phyloP scores from a whole-genome alignment of 139 green algal genomes.

The Chlorella sp. region DNA sequence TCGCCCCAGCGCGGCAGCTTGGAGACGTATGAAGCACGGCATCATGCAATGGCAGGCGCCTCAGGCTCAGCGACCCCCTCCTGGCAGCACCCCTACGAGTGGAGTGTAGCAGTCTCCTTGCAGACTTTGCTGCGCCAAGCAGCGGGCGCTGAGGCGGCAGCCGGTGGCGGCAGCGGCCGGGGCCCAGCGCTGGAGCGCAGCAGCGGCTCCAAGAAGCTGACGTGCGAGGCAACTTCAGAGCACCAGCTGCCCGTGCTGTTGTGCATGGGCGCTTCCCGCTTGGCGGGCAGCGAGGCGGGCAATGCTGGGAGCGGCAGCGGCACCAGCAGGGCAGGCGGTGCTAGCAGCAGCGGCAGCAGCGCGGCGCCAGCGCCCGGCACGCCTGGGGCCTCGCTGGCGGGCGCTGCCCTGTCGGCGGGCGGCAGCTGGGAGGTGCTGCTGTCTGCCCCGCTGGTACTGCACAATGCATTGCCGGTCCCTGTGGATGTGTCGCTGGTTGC shows the following conservation, averaged over 20 bases:
- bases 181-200: not conserved
- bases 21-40: too few relatives aligned
- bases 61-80: not conserved
- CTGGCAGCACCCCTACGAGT: slow-evolving; percentile 29
- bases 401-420: not conserved
- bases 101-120: slow-evolving; percentile 47
- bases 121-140: slow-evolving; percentile 47
- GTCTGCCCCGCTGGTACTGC: slow-evolving; percentile 56
- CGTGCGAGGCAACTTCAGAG: not conserved
- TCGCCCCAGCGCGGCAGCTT: not conserved
- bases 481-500: slow-evolving; percentile 40
- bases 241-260: not conserved
- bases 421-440: slow-evolving; percentile 60
- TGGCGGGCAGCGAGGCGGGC: not conserved
- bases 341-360: not conserved
- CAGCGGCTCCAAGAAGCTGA: not conserved
- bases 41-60: not conserved
- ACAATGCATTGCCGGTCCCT: slow-evolving; percentile 70
- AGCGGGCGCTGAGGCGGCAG: not conserved
- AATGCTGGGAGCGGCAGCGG: not conserved
- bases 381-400: not conserved
- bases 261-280: not conserved
- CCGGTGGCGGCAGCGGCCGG: not conserved
- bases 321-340: not conserved
- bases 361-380: not conserved